Base-by-base conservation (phyloP, 2,329 filamentous ascomycete species). In the Proliferodiscus dingleyae region DNA sequence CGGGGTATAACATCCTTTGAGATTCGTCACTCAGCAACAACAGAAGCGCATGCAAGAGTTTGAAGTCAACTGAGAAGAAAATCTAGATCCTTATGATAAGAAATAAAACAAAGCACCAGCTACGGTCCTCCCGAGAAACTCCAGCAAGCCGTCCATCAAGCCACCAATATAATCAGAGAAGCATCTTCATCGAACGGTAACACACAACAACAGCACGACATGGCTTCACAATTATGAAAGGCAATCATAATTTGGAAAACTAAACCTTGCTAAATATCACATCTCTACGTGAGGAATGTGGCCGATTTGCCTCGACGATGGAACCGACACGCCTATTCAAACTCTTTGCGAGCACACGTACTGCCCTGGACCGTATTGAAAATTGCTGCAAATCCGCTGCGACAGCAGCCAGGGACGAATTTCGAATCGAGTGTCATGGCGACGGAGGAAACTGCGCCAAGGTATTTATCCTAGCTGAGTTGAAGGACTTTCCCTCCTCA, bases 71-170 rank as follows among this genome's bases (percentile, higher is more conserved):
- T 22, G 55, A 53, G 50, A 49, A 45, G 37, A 45, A 56, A 32
- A 45, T 58, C 29, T 9, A 49, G 13, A 45, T 55, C 22, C 46
- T 56, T 23, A 51, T 61, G 34, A 46, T 45, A 38, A 51, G 52
- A 46, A 46, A 57, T 37, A 60, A 55, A 45, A 46, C 50, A 18
- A 58, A 50, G 41, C 46, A 45, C 33, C 53, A 58, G 23, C 49
- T 61, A 11, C 44, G 40, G 10, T 57, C 55, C 55, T 9, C 40
- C 30, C 9, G 55, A 58, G 42, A 60, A 56, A 44, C 41, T 50
- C 26, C 42, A 52, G 24, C 46, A 47, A 43, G 50, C 47, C 10
- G 26, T 45, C 38, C 26, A 29, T 44, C 50, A 37, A 26, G 49
- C 58, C 21, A 43, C 11, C 26, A 44, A 53, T 15, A 46, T 53